A percentile compares a stretch with the other conserved stretches of the same genome.
Evolutionary conservation across 805 yeast genomes (phyloP).

Genomic region (Metschnikowia anglica): DNA sequence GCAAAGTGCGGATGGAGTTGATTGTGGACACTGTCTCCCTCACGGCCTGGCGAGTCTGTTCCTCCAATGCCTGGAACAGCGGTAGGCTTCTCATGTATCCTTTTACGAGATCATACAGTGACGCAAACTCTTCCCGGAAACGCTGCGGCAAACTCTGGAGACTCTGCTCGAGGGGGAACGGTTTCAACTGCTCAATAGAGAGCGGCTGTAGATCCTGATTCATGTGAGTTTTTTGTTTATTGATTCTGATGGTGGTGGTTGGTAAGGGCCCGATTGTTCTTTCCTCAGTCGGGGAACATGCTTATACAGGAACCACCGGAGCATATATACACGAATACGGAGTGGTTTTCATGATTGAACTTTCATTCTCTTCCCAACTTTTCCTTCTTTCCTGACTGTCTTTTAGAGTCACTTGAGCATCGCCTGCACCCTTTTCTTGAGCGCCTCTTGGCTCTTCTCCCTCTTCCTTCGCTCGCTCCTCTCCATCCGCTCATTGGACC

Average conservation of each 20-base stretch:
- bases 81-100: slow-evolving; percentile 26
- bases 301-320: too few species aligned
- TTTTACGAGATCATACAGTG: slow-evolving; percentile 30
- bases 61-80: slow-evolving; percentile 24
- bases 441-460: slow-evolving; percentile 2
- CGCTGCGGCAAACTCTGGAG: slow-evolving; percentile 32
- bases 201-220: slow-evolving; percentile 3
- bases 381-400: not conserved
- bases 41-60: slow-evolving; percentile 20
- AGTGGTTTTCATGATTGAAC: too few species aligned
- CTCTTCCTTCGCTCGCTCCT: slow-evolving; percentile 19
- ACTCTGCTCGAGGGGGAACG: slow-evolving; percentile 31
- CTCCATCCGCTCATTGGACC: slow-evolving; percentile 34
- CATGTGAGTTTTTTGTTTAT: slow-evolving; percentile 1
- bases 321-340: too few species aligned
- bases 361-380: not conserved
- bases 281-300: too few species aligned
- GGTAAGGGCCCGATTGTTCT: too few species aligned
- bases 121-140: slow-evolving; percentile 26
- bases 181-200: slow-evolving; percentile 11
- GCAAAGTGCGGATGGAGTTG: slow-evolving; percentile 23
- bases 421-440: slow-evolving; percentile 2
- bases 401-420: not conserved
- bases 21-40: slow-evolving; percentile 20
- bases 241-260: too few species aligned